Conservation (phyloP, 306 rosid species). For the Leucaena leucocephala region DNA sequence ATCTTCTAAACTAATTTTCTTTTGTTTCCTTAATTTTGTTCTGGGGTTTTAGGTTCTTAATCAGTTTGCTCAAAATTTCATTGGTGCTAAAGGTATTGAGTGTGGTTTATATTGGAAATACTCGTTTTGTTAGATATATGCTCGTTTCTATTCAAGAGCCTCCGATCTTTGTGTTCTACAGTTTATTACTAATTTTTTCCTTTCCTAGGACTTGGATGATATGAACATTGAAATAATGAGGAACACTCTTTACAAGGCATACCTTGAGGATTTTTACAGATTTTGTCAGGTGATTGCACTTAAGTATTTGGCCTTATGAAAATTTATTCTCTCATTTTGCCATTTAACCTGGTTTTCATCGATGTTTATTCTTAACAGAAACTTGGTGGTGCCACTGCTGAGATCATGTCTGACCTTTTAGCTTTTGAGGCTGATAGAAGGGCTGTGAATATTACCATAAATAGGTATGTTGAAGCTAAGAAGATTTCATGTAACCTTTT, state of each 20-base stretch:
- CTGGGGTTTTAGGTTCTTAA: background rate
- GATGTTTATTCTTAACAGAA: conserved; percentile 57
- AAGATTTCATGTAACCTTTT: background rate
- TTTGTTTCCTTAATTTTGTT: conserved; percentile 1
- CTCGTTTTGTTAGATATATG: conserved; percentile 11
- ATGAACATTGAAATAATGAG: conserved; percentile 99
- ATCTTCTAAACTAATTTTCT: background rate
- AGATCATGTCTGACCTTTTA: conserved; percentile 98
- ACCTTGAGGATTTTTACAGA: conserved; percentile 94
- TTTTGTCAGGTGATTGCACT: conserved; percentile 80
- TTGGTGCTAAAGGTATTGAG: background rate
- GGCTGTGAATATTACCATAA: conserved; percentile 93
- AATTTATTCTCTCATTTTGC: conserved; percentile 2
- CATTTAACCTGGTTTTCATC: conserved; percentile 19
- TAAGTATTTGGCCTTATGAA: background rate
- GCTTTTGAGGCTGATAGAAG: conserved; percentile 99
- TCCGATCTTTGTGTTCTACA: conserved; percentile 19
- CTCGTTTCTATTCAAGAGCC: conserved; percentile 7
- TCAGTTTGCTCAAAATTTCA: conserved; percentile 1
- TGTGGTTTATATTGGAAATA: conserved; percentile 2
- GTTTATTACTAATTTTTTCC: conserved; percentile 20
- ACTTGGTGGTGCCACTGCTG: conserved; percentile 97
- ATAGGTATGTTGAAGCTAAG: conserved; percentile 60
- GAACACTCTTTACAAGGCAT: conserved; percentile 98
- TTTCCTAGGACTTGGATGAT: conserved; percentile 92